Percentiles rank a stretch among this genome's conserved stretches.
Conservation (phyloP, 1,284 basidiomycete genomes). For the Psilocybe mexicana region DNA sequence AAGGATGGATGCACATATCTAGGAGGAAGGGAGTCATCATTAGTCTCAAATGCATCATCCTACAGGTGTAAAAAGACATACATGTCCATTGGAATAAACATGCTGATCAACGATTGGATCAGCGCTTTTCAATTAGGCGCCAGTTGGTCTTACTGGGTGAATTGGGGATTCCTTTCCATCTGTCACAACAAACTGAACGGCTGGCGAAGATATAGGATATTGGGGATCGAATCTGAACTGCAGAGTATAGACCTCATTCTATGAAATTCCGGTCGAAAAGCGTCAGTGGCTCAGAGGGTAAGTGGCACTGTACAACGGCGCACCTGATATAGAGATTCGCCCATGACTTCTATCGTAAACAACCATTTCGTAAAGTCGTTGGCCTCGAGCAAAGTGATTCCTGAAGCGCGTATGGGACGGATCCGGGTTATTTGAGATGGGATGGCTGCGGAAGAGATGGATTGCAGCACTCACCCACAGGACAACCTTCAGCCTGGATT, state of each 20-base stretch:
- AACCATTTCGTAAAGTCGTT: slow-evolving; percentile 76
- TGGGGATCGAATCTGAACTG: slow-evolving; percentile 75
- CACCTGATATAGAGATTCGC: slow-evolving; percentile 74
- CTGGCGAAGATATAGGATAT: slow-evolving; percentile 83
- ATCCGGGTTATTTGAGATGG: neutral
- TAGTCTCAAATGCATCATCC: neutral
- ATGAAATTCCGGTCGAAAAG: neutral
- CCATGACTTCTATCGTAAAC: slow-evolving; percentile 77
- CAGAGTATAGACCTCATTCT: slow-evolving; percentile 76
- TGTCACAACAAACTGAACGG: slow-evolving; percentile 76
- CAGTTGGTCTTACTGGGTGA: slow-evolving; percentile 61
- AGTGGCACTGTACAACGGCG: slow-evolving; percentile 15
- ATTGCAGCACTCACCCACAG: slow-evolving; percentile 54
- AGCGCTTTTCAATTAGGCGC: slow-evolving; percentile 6
- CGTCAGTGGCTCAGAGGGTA: neutral
- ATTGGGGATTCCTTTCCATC: slow-evolving; percentile 62
- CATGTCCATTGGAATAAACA: slow-evolving; percentile 85
- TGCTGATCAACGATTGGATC: slow-evolving; percentile 47
- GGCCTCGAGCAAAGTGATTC: slow-evolving; percentile 68
- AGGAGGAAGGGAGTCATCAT: slow-evolving; percentile 3
- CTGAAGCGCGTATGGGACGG: slow-evolving; percentile 34
- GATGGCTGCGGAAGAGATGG: neutral
- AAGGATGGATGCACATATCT: slow-evolving; percentile 86
- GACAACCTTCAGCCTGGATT: slow-evolving; percentile 68
- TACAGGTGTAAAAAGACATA: slow-evolving; percentile 35